phyloP scores from a whole-genome alignment of 208 protist genomes.

The Trypanosoma boissoni region DNA sequence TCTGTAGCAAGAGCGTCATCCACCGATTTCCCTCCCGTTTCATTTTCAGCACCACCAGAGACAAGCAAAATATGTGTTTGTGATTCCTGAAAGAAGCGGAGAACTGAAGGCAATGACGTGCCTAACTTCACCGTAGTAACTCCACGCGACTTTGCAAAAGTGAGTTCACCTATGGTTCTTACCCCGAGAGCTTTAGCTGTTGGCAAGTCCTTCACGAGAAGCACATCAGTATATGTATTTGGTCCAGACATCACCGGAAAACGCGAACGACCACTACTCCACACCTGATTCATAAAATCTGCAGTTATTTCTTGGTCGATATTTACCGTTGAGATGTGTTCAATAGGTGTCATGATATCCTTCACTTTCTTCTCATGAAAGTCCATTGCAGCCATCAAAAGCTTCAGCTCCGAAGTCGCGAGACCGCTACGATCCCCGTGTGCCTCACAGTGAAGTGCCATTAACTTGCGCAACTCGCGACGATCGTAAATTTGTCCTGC shows the following conservation, averaged over 20 bases:
- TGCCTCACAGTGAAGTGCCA: conserved; percentile 80
- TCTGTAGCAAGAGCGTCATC: background rate
- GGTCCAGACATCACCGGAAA: conserved; percentile 56
- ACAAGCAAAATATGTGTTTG: conserved; percentile 88
- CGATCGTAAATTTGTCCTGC: conserved; percentile 85
- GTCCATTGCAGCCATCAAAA: conserved; percentile 86
- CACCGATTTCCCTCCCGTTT: background rate
- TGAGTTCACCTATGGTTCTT: conserved; percentile 68
- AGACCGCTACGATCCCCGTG: conserved; percentile 47
- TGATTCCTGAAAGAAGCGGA: conserved; percentile 78
- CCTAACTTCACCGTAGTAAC: conserved; percentile 56
- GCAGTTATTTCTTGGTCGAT: conserved; percentile 66
- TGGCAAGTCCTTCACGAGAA: conserved; percentile 83
- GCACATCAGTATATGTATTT: conserved; percentile 45
- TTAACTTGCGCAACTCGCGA: conserved; percentile 82
- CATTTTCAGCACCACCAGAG: conserved; percentile 33
- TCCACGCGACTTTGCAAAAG: conserved; percentile 54
- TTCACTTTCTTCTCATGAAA: conserved; percentile 79
- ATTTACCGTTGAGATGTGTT: conserved; percentile 41
- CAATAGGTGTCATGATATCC: conserved; percentile 87
- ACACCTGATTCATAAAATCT: conserved; percentile 73
- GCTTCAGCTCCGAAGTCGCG: conserved; percentile 70
- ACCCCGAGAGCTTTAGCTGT: conserved; percentile 15
- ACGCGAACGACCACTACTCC: conserved; percentile 79
- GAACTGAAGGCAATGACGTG: conserved; percentile 67